Conservation (phyloP, 1,284 basidiomycete species). For the Ganoderma resinaceum region DNA sequence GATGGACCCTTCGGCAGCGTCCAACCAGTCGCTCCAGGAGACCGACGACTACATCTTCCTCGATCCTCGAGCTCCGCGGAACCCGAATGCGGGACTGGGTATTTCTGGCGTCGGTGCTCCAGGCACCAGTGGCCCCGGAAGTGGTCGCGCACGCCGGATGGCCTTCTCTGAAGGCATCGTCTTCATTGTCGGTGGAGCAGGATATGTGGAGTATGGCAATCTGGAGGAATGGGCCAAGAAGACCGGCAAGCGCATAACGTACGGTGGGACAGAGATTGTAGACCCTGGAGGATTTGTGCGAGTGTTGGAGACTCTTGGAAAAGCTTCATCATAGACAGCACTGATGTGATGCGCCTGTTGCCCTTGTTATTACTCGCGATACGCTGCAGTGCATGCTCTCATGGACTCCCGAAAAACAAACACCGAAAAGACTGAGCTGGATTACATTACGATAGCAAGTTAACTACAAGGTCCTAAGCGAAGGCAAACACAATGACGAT, state of each 20-base stretch:
- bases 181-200: conserved; percentile 96
- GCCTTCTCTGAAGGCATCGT: conserved; percentile 91
- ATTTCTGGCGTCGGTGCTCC: conserved; percentile 57
- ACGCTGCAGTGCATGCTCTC: conserved; percentile 1
- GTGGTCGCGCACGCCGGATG: conserved; percentile 70
- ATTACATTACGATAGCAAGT: not conserved
- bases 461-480: not conserved
- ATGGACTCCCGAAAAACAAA: not conserved
- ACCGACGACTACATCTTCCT: conserved; percentile 97
- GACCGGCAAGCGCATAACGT: conserved; percentile 87
- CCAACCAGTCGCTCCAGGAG: conserved; percentile 92
- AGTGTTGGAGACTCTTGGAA: conserved; percentile 71
- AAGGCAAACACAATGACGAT: not conserved
- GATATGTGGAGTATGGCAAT: conserved; percentile 98
- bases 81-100: conserved; percentile 56
- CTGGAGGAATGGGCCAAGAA: conserved; percentile 89
- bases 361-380: not conserved
- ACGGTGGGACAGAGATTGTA: conserved; percentile 96
- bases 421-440: not conserved
- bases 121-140: conserved; percentile 44
- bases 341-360: not conserved
- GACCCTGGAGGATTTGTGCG: conserved; percentile 88
- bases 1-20: conserved; percentile 95
- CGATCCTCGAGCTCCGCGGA: conserved; percentile 85
- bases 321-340: conserved; percentile 37